Conservation (phyloP, 306 rosid genomes). For the Fragaria vesca region DNA sequence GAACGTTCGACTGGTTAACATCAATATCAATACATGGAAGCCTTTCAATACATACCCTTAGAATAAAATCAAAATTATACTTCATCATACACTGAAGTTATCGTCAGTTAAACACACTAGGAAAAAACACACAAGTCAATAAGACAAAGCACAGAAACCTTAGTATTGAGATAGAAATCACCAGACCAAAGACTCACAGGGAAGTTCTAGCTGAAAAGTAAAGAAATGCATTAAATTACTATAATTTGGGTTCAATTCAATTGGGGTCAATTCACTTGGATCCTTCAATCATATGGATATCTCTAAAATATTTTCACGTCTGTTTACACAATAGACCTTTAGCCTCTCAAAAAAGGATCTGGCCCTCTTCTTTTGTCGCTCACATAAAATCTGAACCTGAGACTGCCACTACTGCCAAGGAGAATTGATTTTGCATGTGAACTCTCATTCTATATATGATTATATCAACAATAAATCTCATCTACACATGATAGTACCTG, state of each 20-base stretch:
- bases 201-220: neutral
- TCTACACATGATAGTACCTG: conserved; percentile 40
- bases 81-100: neutral
- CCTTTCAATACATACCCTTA: neutral
- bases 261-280: neutral
- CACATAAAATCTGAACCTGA: neutral
- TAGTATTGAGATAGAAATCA: neutral
- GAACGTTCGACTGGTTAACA: neutral
- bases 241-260: neutral
- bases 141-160: neutral
- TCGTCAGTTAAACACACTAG: neutral
- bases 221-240: neutral
- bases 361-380: neutral
- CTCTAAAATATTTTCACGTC: neutral
- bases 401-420: neutral
- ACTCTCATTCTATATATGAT: neutral
- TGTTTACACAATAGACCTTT: neutral
- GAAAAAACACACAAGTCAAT: neutral
- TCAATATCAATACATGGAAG: neutral
- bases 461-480: conserved; percentile 13
- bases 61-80: neutral
- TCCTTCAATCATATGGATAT: neutral
- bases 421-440: neutral
- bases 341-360: neutral
- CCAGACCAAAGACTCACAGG: neutral